Conservation (phyloP, 176 grass and related monocot species). For the Musa beccarii region DNA sequence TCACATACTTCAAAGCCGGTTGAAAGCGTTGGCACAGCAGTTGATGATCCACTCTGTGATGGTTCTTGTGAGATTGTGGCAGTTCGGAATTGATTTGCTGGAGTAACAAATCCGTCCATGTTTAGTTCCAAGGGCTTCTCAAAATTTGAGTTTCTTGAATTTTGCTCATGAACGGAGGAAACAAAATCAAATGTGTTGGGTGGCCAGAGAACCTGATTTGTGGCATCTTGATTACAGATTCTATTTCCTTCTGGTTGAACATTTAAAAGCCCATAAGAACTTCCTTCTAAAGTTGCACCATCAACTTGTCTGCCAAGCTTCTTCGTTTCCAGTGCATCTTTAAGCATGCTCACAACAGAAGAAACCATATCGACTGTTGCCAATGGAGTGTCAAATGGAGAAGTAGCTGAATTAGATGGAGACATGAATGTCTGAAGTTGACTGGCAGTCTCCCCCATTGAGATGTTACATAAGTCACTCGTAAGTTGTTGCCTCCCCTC, state of each 20-base stretch:
- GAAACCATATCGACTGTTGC: slow-evolving; percentile 38
- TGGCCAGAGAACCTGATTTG: slow-evolving; percentile 9
- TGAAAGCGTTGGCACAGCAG: slow-evolving; percentile 34
- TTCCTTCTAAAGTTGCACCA: slow-evolving; percentile 20
- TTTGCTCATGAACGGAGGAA: slow-evolving; percentile 31
- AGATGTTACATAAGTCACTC: slow-evolving; percentile 12
- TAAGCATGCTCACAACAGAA: slow-evolving; percentile 68
- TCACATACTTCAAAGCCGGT: slow-evolving; percentile 52
- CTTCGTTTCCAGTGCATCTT: slow-evolving; percentile 56
- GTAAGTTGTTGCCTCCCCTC: slow-evolving; percentile 28
- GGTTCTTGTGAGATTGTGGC: slow-evolving; percentile 37
- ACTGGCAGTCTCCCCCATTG: slow-evolving; percentile 27
- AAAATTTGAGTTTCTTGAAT: slow-evolving; percentile 18
- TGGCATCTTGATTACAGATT: slow-evolving; percentile 13
- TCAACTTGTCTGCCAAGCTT: slow-evolving; percentile 28
- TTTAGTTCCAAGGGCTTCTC: slow-evolving; percentile 3
- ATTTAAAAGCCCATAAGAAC: slow-evolving; percentile 42
- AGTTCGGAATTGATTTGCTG: slow-evolving; percentile 27
- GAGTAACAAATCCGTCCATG: slow-evolving; percentile 9
- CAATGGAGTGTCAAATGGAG: slow-evolving; percentile 43
- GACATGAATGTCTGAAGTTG: slow-evolving; percentile 45
- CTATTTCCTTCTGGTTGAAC: slow-evolving; percentile 22
- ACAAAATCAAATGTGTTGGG: slow-evolving; percentile 19
- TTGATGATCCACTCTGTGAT: slow-evolving; percentile 61
- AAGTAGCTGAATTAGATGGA: slow-evolving; percentile 59